These are phyloP conservation scores for Pseudocercospora pini-densiflorae DNA, from an alignment of 2,329 filamentous ascomycete genomes.

Conservation along the genomic window DNA sequence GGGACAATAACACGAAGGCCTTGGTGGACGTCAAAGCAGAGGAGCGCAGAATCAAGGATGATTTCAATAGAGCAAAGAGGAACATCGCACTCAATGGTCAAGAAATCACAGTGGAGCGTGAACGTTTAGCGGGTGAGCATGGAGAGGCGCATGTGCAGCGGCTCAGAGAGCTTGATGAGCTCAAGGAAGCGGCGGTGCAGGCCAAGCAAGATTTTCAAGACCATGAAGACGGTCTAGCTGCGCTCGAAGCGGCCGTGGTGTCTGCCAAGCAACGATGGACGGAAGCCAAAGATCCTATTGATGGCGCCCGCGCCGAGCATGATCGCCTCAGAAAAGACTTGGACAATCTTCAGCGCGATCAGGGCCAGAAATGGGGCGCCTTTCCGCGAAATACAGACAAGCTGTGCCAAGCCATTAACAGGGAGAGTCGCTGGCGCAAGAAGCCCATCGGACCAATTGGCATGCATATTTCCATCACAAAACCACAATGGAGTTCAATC, in stretches of 20 bases:
- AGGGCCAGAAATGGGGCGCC: conserved; percentile 64
- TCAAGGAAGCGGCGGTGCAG: conserved; percentile 53
- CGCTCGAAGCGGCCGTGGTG: conserved; percentile 43
- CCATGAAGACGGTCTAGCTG: conserved; percentile 44
- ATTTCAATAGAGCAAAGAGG: conserved; percentile 58
- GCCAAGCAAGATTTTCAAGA: conserved; percentile 48
- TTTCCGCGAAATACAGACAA: conserved; percentile 59
- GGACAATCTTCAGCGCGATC: conserved; percentile 58
- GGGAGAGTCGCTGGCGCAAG: conserved; percentile 69
- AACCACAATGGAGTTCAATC: conserved; percentile 81
- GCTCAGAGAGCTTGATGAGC: conserved; percentile 55
- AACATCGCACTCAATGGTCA: conserved; percentile 48
- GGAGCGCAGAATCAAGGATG: conserved; percentile 67
- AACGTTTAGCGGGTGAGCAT: conserved; percentile 64
- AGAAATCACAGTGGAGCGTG: conserved; percentile 60
- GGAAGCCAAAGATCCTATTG: conserved; percentile 35
- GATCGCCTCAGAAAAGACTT: conserved; percentile 48
- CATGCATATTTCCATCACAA: conserved; percentile 72
- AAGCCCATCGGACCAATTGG: conserved; percentile 86
- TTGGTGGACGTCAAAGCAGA: conserved; percentile 48
- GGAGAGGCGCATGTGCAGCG: conserved; percentile 71
- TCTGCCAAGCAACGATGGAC: conserved; percentile 42
- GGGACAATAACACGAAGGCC: conserved; percentile 44
- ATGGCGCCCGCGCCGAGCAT: conserved; percentile 50
- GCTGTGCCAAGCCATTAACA: conserved; percentile 70